Percentiles rank a stretch among this genome's conserved stretches.
Conservation (phyloP, 352 stramenopile species). For the Pythium sukuiense region DNA sequence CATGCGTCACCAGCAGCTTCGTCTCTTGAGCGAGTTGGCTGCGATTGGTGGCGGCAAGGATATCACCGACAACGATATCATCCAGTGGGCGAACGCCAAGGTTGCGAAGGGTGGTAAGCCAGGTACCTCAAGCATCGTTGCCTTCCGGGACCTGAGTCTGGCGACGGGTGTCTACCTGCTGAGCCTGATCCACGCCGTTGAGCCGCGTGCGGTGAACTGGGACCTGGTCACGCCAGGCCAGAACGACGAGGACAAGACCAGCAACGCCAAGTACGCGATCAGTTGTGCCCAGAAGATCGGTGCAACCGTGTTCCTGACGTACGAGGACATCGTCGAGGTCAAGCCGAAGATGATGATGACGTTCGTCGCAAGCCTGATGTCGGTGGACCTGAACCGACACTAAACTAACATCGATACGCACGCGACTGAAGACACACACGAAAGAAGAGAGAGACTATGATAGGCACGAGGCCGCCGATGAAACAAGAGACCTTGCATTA, state of each 20-base stretch:
- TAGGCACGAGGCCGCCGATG: not conserved
- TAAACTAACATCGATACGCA: slow-evolving; percentile 6
- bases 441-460: slow-evolving; percentile 1
- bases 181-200: slow-evolving; percentile 84
- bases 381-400: slow-evolving; percentile 70
- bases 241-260: slow-evolving; percentile 81
- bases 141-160: slow-evolving; percentile 82
- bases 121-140: slow-evolving; percentile 68
- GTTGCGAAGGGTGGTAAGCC: slow-evolving; percentile 69
- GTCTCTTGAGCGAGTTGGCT: slow-evolving; percentile 70
- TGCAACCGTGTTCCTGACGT: slow-evolving; percentile 90
- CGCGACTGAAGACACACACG: not conserved
- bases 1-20: slow-evolving; percentile 91
- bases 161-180: slow-evolving; percentile 84
- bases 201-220: slow-evolving; percentile 90
- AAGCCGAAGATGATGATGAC: slow-evolving; percentile 94
- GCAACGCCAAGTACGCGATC: slow-evolving; percentile 93
- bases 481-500: not conserved
- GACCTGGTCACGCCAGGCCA: slow-evolving; percentile 68
- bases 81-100: slow-evolving; percentile 84
- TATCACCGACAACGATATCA: slow-evolving; percentile 84
- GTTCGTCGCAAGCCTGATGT: slow-evolving; percentile 86
- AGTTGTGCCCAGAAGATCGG: slow-evolving; percentile 92
- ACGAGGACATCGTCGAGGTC: slow-evolving; percentile 94
- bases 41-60: slow-evolving; percentile 32